Evolutionary conservation across 768 basidiomycete species (phyloP).

Genomic region (Lactifluus hygrophoroides): DNA sequence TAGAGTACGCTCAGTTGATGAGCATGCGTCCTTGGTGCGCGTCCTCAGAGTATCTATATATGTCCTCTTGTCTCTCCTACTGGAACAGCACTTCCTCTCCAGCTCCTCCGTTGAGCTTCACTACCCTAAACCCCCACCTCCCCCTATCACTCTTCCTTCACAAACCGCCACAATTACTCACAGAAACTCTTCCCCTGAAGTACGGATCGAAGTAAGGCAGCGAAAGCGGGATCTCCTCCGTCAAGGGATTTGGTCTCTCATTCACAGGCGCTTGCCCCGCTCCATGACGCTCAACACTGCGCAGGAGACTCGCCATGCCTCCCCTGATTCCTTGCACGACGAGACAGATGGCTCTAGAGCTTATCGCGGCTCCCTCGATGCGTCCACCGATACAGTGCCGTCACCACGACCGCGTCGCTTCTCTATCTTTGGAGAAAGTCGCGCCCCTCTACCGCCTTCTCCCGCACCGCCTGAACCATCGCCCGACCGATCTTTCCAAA

Average conservation of each 20-base stretch:
- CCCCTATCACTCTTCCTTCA: not conserved
- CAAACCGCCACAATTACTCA: slow-evolving; percentile 2
- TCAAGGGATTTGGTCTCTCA: slow-evolving; percentile 30
- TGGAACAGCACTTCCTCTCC: slow-evolving; percentile 50
- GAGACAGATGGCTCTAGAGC: slow-evolving; percentile 13
- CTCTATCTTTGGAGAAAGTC: slow-evolving; percentile 18
- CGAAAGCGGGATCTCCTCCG: slow-evolving; percentile 21
- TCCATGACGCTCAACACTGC: slow-evolving; percentile 23
- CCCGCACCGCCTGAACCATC: not conserved
- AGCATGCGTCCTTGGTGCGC: slow-evolving; percentile 37
- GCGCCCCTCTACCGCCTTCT: not conserved
- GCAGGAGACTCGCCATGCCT: slow-evolving; percentile 28
- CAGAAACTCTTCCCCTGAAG: slow-evolving; percentile 18
- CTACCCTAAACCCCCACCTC: slow-evolving; percentile 32
- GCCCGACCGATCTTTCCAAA: slow-evolving; percentile 30
- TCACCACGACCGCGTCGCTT: slow-evolving; percentile 13
- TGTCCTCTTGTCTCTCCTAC: slow-evolving; percentile 46
- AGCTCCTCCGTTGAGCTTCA: slow-evolving; percentile 43
- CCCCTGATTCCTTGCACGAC: slow-evolving; percentile 32
- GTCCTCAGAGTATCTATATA: slow-evolving; percentile 47
- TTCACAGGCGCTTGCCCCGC: slow-evolving; percentile 31
- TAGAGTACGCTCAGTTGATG: slow-evolving; percentile 35
- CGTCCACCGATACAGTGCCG: slow-evolving; percentile 16
- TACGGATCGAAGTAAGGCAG: slow-evolving; percentile 11
- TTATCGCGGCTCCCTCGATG: slow-evolving; percentile 27